Conservation (phyloP, 352 stramenopile species). For the Globisporangium solare region DNA sequence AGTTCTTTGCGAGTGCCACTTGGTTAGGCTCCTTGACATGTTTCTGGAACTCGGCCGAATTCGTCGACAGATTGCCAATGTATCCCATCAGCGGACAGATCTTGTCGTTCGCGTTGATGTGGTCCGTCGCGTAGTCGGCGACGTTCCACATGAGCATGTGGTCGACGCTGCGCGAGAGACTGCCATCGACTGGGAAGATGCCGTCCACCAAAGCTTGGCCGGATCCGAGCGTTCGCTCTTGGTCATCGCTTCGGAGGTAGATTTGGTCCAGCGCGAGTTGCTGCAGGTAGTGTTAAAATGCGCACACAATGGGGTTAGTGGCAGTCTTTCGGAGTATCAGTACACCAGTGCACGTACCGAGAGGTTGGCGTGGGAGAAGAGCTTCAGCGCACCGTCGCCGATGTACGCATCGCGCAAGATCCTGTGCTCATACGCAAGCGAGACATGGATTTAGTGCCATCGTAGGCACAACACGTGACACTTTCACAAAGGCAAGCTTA, state of each 20-base stretch:
- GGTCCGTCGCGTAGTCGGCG: constrained; percentile 68
- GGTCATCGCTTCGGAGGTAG: constrained; percentile 78
- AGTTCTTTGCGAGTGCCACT: constrained; percentile 51
- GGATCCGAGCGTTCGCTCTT: constrained; percentile 81
- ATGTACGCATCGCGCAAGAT: constrained; percentile 72
- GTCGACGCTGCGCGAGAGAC: constrained; percentile 40
- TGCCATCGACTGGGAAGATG: constrained; percentile 61
- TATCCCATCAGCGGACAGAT: constrained; percentile 76
- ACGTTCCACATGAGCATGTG: constrained; percentile 76
- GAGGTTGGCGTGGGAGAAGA: constrained; percentile 63
- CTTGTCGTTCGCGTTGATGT: constrained; percentile 74
- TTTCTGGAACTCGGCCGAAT: constrained; percentile 46
- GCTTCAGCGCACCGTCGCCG: constrained; percentile 57
- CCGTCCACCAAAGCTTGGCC: constrained; percentile 76
- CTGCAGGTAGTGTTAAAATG: constrained; percentile 14
- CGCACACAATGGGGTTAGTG: background rate
- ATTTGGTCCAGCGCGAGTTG: constrained; percentile 43
- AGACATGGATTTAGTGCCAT: background rate
- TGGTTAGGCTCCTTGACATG: constrained; percentile 44
- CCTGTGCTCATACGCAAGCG: constrained; percentile 16
- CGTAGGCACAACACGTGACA: background rate
- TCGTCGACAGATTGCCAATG: constrained; percentile 57
- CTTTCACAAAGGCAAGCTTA: constrained; percentile 12
- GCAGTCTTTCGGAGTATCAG: background rate
- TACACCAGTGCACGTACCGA: constrained; percentile 30